Evolutionary conservation across 2,329 filamentous ascomycete genomes (phyloP), one percentile per base, ranked within the genome.

Genomic region (Endoconidiophora laricicola): DNA sequence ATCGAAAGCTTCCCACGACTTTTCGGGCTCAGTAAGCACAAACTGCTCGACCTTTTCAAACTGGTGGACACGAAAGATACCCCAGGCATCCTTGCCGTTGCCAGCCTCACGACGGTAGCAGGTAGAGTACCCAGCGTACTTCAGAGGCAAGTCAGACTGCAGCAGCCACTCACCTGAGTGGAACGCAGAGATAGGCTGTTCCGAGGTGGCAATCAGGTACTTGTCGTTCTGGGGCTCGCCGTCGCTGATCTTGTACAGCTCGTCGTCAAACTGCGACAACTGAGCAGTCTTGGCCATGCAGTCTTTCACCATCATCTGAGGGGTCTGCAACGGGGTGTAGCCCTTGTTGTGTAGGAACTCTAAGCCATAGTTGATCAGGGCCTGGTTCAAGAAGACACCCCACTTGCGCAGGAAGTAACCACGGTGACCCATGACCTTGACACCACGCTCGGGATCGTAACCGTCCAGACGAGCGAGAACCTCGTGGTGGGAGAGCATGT

Each of bases 231-330:
- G 78, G 56, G 86, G 79, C 58, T 93, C 86, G 53, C 86, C 84
- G 62, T 83, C 83, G 57, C 90, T 79, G 22, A 98, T 90, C 69
- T 96, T 96, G 74, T 98, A 98, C 47, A 98, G 71, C 66, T 96
- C 90, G 64, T 96, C 91, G 61, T 98, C 91, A 60, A 98, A 98
- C 60, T 95, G 85, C 58, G 91, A 87, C 23, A 98, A 78, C 67
- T 98, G 91, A 2, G 91, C 91, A 0, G 91, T 98, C 73, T 96
- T 96, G 54, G 84, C 88, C 91, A 98, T 98, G 64, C 86, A 82
- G 46, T 94, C 85, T 65, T 85, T 84, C 55, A 90, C 76, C 85
- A 96, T 94, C 71, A 98, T 93, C 61, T 86, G 87, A 1, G 88
- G 88, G 1, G 90, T 83, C 61, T 91, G 85, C 56, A 90, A 78